Evolutionary conservation across 2,329 filamentous ascomycete species (phyloP).

Genomic region (Thermomyces lanuginosus): DNA sequence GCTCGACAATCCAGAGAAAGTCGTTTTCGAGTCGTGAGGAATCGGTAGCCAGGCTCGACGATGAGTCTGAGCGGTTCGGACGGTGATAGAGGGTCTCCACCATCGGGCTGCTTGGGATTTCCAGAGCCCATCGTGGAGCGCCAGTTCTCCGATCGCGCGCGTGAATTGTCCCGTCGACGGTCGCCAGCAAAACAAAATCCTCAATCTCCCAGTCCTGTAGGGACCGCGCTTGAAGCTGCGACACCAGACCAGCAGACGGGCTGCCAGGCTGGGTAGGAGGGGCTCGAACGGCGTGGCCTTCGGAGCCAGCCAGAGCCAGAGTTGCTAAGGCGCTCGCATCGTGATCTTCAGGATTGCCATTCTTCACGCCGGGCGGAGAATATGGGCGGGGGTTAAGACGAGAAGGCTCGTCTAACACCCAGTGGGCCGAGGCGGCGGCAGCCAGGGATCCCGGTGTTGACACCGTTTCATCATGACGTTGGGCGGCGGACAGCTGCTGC

Average conservation of each 20-base stretch:
- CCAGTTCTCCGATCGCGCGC: constrained; percentile 80
- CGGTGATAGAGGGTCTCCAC: constrained; percentile 76
- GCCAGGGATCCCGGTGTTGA: constrained; percentile 3
- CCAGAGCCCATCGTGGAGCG: constrained; percentile 67
- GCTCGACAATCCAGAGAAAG: constrained; percentile 90
- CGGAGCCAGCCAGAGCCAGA: constrained; percentile 71
- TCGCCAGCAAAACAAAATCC: constrained; percentile 99
- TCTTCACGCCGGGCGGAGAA: constrained; percentile 18
- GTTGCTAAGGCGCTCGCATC: constrained; percentile 93
- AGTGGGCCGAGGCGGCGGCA: constrained; percentile 7
- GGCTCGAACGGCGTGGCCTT: constrained; percentile 72
- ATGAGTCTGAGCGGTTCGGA: constrained; percentile 49
- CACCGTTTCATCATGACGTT: constrained; percentile 5
- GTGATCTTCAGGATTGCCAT: constrained; percentile 18
- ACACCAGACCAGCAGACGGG: constrained; percentile 49
- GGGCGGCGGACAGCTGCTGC: constrained; percentile 39
- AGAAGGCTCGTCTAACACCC: constrained; percentile 7
- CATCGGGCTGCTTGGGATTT: constrained; percentile 64
- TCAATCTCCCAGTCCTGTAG: constrained; percentile 99
- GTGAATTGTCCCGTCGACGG: constrained; percentile 93
- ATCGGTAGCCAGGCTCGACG: constrained; percentile 25
- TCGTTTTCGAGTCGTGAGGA: constrained; percentile 50
- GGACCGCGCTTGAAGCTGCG: constrained; percentile 88
- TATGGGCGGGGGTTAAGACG: no score
- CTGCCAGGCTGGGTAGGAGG: constrained; percentile 58